Evolutionary conservation across 192 early-diverging fungal genomes (phyloP).

Genomic region (Rhizophlyctis rosea): DNA sequence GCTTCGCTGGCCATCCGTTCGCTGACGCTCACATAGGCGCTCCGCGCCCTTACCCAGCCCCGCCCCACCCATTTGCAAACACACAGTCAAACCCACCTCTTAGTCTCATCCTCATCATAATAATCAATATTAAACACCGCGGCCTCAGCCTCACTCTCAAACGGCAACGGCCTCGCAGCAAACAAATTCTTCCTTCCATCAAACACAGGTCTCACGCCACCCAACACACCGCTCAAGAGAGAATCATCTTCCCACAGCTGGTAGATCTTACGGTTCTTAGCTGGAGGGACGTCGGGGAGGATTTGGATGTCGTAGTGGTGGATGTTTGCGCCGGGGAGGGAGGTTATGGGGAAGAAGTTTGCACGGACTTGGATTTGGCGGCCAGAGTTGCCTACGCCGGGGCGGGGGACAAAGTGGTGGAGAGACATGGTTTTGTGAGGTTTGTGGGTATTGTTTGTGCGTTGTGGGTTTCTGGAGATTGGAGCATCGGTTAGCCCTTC

Average conservation of each 20-base stretch:
- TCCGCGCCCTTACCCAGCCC: no score
- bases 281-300: constrained; percentile 72
- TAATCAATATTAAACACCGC: constrained; percentile 58
- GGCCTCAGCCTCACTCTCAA: constrained; percentile 51
- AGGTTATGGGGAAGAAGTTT: constrained; percentile 79
- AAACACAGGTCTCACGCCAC: constrained; percentile 68
- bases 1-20: no score
- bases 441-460: no score
- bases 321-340: constrained; percentile 63
- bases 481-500: no score
- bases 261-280: constrained; percentile 69
- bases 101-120: constrained; percentile 49
- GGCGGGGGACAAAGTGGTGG: constrained; percentile 35
- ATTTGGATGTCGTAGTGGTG: constrained; percentile 88
- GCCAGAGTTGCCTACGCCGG: constrained; percentile 36
- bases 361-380: constrained; percentile 45
- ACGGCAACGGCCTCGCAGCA: constrained; percentile 50
- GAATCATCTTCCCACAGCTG: constrained; percentile 55
- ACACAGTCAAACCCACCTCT: constrained; percentile 16
- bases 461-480: no score
- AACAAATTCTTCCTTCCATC: constrained; percentile 84
- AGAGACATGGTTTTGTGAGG: no score
- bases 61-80: no score
- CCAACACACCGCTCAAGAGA: constrained; percentile 46
- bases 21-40: no score